These are phyloP conservation scores for Eucalyptus camaldulensis DNA, from an alignment of 345 rosid species.

Conservation along the genomic window DNA sequence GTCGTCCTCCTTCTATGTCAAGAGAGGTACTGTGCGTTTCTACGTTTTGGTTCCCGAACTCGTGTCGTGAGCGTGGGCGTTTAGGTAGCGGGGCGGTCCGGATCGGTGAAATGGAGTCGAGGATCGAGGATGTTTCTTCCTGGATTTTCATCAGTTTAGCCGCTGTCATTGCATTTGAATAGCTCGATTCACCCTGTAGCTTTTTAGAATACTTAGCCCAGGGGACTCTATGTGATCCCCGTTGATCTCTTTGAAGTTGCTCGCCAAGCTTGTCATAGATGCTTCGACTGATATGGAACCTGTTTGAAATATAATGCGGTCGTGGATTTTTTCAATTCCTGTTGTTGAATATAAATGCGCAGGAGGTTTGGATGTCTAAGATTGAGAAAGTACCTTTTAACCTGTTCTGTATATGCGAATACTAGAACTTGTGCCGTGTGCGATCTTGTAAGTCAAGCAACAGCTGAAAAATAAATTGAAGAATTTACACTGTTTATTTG, in stretches of 20 bases:
- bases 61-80: not conserved
- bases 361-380: not conserved
- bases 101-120: not conserved
- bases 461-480: not conserved
- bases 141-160: not conserved
- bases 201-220: not conserved
- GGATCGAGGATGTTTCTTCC: not conserved
- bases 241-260: too few species aligned
- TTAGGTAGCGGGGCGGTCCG: not conserved
- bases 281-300: too few species aligned
- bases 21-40: constrained; percentile 36
- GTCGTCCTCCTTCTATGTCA: constrained; percentile 56
- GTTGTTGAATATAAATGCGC: not conserved
- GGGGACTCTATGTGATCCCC: not conserved
- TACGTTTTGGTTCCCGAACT: not conserved
- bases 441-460: not conserved
- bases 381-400: not conserved
- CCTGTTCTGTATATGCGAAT: not conserved
- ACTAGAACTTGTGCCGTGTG: not conserved
- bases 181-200: not conserved
- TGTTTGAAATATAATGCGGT: not conserved
- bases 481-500: not conserved
- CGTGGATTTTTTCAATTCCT: not conserved
- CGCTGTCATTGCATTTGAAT: not conserved
- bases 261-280: too few species aligned